Base-by-base conservation (phyloP, 73 alveolate genomes). In the Symbiodinium natans region DNA sequence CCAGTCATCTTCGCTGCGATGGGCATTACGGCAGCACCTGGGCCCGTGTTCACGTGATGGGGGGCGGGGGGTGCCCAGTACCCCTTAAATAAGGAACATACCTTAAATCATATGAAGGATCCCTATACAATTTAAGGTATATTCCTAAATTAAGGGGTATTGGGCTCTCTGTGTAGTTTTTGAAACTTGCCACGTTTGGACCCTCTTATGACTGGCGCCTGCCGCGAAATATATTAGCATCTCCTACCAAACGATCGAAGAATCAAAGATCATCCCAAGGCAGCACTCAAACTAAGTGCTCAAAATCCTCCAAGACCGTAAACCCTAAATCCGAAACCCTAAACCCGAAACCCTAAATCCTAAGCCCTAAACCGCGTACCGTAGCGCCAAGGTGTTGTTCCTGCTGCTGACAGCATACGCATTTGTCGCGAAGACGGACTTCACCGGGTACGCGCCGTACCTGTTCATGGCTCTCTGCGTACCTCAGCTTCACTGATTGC, bases 321-420 rank as follows among this genome's bases (percentile, higher is more conserved):
- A 21, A 54, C 74, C 74, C 21, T 21, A 54, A 54, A 54, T 56
- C 27, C 27, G 31, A 56, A 54, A n/a, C n/a, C n/a, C n/a, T n/a
- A n/a, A n/a, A n/a, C n/a, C n/a, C n/a, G n/a, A n/a, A n/a, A n/a
- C n/a, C n/a, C n/a, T n/a, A n/a, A n/a, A n/a, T n/a, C n/a, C n/a
- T n/a, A n/a, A n/a, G n/a, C n/a, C n/a, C n/a, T n/a, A n/a, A n/a
- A n/a, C n/a, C n/a, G n/a, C n/a, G n/a, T n/a, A 34, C 21, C 39
- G 29, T 1, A n/a, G 10, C 82, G 36, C 1, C 36, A 99, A 99
- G 94, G 99, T 95, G 3, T 93, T 99, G 92, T 99, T 99, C 68
- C 19, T 99, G 21, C 92, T 96, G 63, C 84, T 99, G 43, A 99
- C 99, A 13, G 89, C 99, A 3, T 99, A 98, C 93, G 99, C 99